These are phyloP conservation scores for Paxillus ammoniavirescens DNA, from an alignment of 768 basidiomycete species.

Conservation along the genomic window DNA sequence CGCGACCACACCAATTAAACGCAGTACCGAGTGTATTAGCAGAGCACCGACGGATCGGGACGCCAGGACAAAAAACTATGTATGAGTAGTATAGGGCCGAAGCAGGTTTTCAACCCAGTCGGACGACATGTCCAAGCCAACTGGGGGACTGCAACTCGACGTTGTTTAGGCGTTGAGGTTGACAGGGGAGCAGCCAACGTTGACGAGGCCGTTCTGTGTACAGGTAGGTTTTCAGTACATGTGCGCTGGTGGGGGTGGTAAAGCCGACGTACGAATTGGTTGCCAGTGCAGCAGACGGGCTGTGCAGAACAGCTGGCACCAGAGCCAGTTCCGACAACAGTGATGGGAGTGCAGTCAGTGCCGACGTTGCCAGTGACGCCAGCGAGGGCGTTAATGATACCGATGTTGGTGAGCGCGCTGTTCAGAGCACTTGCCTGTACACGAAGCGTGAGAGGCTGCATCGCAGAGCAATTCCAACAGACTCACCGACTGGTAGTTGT, in stretches of 20 bases:
- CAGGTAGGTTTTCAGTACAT: not conserved
- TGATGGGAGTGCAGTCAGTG: not conserved
- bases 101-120: no score
- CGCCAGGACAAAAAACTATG: no score
- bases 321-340: not conserved
- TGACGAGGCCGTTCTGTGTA: conserved; percentile 8
- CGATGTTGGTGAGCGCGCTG: not conserved
- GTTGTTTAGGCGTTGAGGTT: not conserved
- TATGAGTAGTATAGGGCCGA: no score
- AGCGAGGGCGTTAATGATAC: not conserved
- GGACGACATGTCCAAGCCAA: no score
- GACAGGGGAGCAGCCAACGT: conserved; percentile 7
- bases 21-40: no score
- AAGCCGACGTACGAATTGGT: not conserved
- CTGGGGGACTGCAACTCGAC: no score
- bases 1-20: no score
- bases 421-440: not conserved
- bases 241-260: not conserved
- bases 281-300: conserved; percentile 11
- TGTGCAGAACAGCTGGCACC: conserved; percentile 5
- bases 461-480: not conserved
- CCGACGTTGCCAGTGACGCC: conserved; percentile 7
- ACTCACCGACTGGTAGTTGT: conserved; percentile 6
- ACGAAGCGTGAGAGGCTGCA: not conserved
- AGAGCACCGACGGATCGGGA: no score